Evolutionary conservation across 2,329 filamentous ascomycete species (phyloP).

Genomic region (Pestalotiopsis sp.): DNA sequence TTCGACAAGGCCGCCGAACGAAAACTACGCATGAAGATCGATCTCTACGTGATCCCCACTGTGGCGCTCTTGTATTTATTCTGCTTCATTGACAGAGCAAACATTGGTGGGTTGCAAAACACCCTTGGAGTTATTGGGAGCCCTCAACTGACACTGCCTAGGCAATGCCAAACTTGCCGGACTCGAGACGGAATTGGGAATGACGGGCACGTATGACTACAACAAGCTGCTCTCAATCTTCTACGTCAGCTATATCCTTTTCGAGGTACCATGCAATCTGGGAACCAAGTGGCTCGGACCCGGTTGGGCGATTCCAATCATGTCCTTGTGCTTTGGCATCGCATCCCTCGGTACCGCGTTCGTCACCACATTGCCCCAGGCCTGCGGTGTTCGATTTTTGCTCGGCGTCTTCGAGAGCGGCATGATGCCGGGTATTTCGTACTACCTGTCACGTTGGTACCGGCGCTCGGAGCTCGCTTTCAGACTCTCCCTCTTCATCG

Average conservation of each 20-base stretch:
- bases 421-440: slow-evolving; percentile 73
- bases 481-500: slow-evolving; percentile 67
- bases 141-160: slow-evolving; percentile 24
- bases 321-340: slow-evolving; percentile 63
- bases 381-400: slow-evolving; percentile 65
- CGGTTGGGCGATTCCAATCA: slow-evolving; percentile 68
- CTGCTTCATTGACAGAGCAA: slow-evolving; percentile 70
- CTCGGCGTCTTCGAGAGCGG: slow-evolving; percentile 72
- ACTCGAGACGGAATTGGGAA: slow-evolving; percentile 59
- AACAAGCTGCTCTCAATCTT: slow-evolving; percentile 68
- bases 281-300: slow-evolving; percentile 71
- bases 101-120: slow-evolving; percentile 54
- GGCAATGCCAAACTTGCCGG: slow-evolving; percentile 70
- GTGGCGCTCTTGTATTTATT: slow-evolving; percentile 67
- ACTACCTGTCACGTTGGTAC: slow-evolving; percentile 71
- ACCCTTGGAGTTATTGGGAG: neutral
- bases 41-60: slow-evolving; percentile 62
- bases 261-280: slow-evolving; percentile 70
- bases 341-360: slow-evolving; percentile 67
- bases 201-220: slow-evolving; percentile 63
- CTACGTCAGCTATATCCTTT: slow-evolving; percentile 73
- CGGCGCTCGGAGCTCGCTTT: slow-evolving; percentile 64
- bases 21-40: slow-evolving; percentile 60
- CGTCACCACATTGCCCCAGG: slow-evolving; percentile 51
- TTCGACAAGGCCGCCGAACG: slow-evolving; percentile 59